phyloP scores from a whole-genome alignment of 257 asterid species.

The Phtheirospermum japonicum region DNA sequence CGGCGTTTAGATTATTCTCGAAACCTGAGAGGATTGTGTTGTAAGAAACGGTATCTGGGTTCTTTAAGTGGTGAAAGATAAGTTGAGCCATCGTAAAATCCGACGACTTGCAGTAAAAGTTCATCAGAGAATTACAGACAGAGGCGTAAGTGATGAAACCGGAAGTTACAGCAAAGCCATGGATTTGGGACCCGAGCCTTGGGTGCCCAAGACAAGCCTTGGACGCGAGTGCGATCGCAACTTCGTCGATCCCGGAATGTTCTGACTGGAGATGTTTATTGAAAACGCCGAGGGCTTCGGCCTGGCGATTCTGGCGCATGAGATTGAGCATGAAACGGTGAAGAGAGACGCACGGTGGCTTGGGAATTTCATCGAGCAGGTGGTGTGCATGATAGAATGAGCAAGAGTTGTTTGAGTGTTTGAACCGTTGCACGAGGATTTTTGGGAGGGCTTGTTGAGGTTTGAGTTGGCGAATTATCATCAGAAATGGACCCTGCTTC shows the following conservation, averaged over 20 bases:
- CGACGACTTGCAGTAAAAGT: conserved; percentile 64
- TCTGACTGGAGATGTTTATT: conserved; percentile 52
- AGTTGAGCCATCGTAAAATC: conserved; percentile 42
- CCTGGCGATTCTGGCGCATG: conserved; percentile 42
- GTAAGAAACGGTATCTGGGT: conserved; percentile 76
- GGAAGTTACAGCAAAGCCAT: conserved; percentile 51
- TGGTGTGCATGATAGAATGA: conserved; percentile 41
- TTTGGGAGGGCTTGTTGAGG: conserved; percentile 29
- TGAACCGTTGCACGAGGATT: conserved; percentile 20
- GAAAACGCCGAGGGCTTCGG: conserved; percentile 56
- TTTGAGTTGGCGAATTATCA: conserved; percentile 48
- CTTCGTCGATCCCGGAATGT: conserved; percentile 54
- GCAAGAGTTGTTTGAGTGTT: background rate
- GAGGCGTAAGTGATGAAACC: conserved; percentile 42
- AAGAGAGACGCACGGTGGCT: conserved; percentile 34
- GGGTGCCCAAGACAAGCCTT: conserved; percentile 61
- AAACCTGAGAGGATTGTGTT: conserved; percentile 79
- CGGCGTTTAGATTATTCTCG: conserved; percentile 49
- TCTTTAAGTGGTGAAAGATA: conserved; percentile 44
- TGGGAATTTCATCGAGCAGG: conserved; percentile 59
- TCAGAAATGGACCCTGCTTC: no score
- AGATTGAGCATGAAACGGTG: conserved; percentile 62
- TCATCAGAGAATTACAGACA: conserved; percentile 85
- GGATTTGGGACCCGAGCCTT: conserved; percentile 59
- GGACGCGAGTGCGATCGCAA: conserved; percentile 59